Conservation (phyloP, 768 basidiomycete genomes). For the Trametes cubensis region DNA sequence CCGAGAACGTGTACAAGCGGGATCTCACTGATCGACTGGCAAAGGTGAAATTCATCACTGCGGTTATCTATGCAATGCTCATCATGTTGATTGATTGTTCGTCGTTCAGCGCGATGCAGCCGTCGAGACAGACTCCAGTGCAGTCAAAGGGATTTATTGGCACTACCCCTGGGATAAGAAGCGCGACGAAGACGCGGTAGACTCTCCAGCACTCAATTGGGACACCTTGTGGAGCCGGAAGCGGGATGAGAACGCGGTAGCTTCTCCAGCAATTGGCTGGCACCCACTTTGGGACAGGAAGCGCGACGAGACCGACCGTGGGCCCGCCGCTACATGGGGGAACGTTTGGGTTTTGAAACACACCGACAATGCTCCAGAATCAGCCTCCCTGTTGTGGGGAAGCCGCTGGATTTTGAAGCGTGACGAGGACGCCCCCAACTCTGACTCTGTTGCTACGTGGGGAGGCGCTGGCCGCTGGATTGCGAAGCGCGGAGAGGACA, state of each 20-base stretch:
- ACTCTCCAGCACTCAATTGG: background rate
- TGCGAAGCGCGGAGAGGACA: background rate
- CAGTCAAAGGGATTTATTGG: background rate
- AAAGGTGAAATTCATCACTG: background rate
- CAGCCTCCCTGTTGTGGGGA: background rate
- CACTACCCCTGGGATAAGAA: background rate
- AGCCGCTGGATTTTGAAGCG: background rate
- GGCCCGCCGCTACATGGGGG: too few relatives aligned
- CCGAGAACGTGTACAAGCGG: background rate
- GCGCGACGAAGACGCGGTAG: background rate
- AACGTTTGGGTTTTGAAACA: background rate
- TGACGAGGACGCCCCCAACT: background rate
- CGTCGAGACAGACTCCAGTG: too few relatives aligned
- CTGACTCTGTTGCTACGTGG: too few relatives aligned
- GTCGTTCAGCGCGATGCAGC: too few relatives aligned
- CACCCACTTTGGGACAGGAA: too few relatives aligned
- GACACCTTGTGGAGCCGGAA: background rate
- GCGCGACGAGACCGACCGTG: background rate
- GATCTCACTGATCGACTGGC: background rate
- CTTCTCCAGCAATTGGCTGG: too few relatives aligned
- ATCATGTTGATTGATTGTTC: too few relatives aligned
- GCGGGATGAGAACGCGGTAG: background rate
- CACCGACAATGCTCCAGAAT: background rate
- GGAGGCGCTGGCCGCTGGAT: too few relatives aligned
- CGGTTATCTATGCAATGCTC: too few relatives aligned